Evolutionary conservation across 2,329 filamentous ascomycete genomes (phyloP), one percentile per base, ranked within the genome.

Genomic region (Sarocladiaceae sp.): DNA sequence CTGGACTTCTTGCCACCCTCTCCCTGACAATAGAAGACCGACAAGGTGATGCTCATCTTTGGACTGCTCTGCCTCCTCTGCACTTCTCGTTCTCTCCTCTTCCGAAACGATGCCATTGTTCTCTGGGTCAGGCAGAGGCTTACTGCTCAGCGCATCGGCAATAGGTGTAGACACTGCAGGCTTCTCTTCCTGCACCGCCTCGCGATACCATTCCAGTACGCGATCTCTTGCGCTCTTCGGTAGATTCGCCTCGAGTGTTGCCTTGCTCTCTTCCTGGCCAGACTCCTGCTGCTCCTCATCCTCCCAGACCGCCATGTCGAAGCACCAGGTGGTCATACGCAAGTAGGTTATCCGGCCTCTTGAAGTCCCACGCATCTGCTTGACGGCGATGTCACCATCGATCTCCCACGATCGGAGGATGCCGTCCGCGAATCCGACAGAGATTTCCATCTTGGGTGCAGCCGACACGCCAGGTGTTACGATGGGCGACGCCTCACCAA

Each of bases 401-500:
- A 59, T 53, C 47, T 65, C 62, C 63, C 63, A 66, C 5, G 58
- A 56, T 10, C 64, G 53, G 12, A 65, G 51, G 19, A 54, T 51
- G 15, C 54, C 55, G 42, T 63, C 60, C 12, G 53, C 51, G 48
- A 64, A 64, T 13, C 63, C 63, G 9, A 66, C 47, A 0, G 57
- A 64, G 12, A 64, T 53, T 16, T 63, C 54, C 47, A 63, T 59
- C 2, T 52, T 48, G 2, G 62, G 62, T 6, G 61, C 46, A 9
- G 61, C 57, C 3, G 55, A 59, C 7, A 61, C 50, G 16, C 53
- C 57, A 21, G 58, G 53, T 18, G 60, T 19, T 15, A 34, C 47
- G 12, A 59, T 47, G 3, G 58, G 55, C 6, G 52, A 48, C 3
- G 53, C 45, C 15, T 59, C 55, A 18, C 50, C 53, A 4, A 62